Evolutionary conservation across 2,329 filamentous ascomycete species (phyloP), one percentile per base, ranked within the genome.

Genomic region (Lasiodiplodia gonubiensis): DNA sequence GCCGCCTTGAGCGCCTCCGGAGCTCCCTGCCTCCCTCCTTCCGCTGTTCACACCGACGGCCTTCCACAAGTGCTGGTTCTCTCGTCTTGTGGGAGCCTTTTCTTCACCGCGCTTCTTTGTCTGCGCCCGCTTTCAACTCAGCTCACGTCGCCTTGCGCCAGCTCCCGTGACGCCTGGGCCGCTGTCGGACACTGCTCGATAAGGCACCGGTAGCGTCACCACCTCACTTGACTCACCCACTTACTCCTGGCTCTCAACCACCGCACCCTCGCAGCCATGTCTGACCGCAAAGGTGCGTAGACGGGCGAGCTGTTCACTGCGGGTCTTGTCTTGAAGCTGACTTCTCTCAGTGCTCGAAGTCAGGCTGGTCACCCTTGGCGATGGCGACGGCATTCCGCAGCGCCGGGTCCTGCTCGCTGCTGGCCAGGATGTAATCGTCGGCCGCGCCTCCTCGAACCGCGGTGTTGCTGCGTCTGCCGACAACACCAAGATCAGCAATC

Each of bases 401-500:
- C 77, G 79, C 61, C 72, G 72, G 55, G 72, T 80, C 63, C 70
- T 73, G 54, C 69, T 80, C 46, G 54, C 64, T 3, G 68, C 76
- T 8, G 70, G 70, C 52, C 46, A 72, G 11, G 71, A 70, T 11
- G 70, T 81, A 35, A 71, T 71, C 25, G 77, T 84, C 70, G 81
- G 81, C 39, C 81, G 82, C 27, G 76, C 81, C 0, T 84, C 82
- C 12, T 78, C 73, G 64, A 63, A 67, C 35, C 66, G 66, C 70
- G 83, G 78, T 49, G 77, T 81, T 49, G 74, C 77, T 64, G 75
- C 82, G 71, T 74, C 78, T 69, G 46, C 71, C 5, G 77, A 85
- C 70, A 93, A 92, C 76, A 87, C 83, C 18, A 92, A 84, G 83
- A 90, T 92, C 68, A 86, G 92, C 70, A 90, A 87, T 67, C 87